Conservation (phyloP, 495 filamentous ascomycete species). For the Hyphodiscus hymeniophilus region DNA sequence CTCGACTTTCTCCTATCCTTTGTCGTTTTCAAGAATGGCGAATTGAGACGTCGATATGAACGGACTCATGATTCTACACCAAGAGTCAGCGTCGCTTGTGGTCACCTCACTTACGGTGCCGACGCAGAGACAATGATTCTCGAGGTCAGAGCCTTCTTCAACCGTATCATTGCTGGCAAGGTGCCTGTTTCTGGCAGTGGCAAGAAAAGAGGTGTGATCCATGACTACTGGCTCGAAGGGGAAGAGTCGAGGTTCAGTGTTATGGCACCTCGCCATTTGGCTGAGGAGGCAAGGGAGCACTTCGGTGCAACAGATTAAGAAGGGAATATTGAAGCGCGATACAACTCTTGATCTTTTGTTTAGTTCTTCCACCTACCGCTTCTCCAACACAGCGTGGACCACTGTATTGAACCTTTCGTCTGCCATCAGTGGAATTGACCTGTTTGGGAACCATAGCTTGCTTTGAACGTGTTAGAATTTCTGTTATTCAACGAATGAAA, state of each 20-base stretch:
- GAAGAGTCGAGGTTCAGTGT: slow-evolving; percentile 22
- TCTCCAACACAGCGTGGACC: too few relatives aligned
- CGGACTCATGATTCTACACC: neutral
- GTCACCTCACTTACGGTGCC: slow-evolving; percentile 24
- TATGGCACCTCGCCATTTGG: slow-evolving; percentile 21
- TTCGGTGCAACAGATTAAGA: too few relatives aligned
- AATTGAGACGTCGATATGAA: slow-evolving; percentile 7
- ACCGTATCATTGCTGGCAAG: slow-evolving; percentile 20
- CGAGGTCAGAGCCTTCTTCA: slow-evolving; percentile 18
- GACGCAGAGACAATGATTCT: slow-evolving; percentile 22
- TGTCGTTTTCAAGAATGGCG: slow-evolving; percentile 17
- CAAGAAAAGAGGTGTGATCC: slow-evolving; percentile 20
- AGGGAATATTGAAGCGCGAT: too few relatives aligned
- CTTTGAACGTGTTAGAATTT: too few relatives aligned
- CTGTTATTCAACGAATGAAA: too few relatives aligned
- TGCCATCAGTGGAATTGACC: too few relatives aligned
- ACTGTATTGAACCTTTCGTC: too few relatives aligned
- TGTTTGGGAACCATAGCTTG: too few relatives aligned
- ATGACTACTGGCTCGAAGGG: slow-evolving; percentile 22
- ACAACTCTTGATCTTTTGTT: too few relatives aligned
- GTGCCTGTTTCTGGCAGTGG: slow-evolving; percentile 15
- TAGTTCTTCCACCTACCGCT: too few relatives aligned
- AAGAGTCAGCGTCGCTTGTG: slow-evolving; percentile 23
- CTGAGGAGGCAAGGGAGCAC: slow-evolving; percentile 23
- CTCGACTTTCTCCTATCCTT: slow-evolving; percentile 23